A percentile compares a stretch with the other conserved stretches of the same genome.
phyloP scores from a whole-genome alignment of 176 grass and related monocot species.

The Musa troglodytarum region DNA sequence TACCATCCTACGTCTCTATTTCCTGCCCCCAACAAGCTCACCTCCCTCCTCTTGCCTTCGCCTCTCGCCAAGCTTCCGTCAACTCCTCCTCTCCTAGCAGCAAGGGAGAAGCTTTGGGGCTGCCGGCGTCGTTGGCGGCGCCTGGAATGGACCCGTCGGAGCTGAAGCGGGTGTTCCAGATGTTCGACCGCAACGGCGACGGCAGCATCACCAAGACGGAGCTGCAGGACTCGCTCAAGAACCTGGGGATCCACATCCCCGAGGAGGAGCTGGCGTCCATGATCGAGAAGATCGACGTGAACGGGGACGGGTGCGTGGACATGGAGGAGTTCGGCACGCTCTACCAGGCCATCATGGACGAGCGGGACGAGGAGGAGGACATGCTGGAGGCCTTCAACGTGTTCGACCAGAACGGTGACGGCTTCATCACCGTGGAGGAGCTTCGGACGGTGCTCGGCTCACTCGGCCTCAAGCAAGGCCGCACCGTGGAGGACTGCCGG shows the following conservation, averaged over 20 bases:
- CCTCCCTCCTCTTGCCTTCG: no score
- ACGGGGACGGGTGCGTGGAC: not conserved
- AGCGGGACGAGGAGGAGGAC: not conserved
- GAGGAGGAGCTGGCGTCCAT: not conserved
- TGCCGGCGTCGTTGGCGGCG: no score
- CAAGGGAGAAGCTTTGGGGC: no score
- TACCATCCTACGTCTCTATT: no score
- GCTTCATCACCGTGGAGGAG: slow-evolving; percentile 4
- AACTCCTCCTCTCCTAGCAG: no score
- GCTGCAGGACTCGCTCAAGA: not conserved
- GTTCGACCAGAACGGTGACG: not conserved
- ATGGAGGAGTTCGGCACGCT: not conserved
- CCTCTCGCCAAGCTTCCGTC: no score
- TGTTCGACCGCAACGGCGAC: slow-evolving; percentile 4
- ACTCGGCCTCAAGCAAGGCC: not conserved
- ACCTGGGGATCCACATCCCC: slow-evolving; percentile 1
- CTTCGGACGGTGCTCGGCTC: not conserved
- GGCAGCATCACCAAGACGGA: not conserved
- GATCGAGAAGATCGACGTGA: not conserved
- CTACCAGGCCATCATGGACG: slow-evolving; percentile 1
- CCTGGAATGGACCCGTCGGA: not conserved
- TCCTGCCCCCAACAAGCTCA: no score
- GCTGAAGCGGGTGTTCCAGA: not conserved
- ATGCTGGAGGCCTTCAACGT: slow-evolving; percentile 3
- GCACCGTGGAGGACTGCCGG: not conserved